Evolutionary conservation across 176 grass and related monocot genomes (phyloP).

Genomic region (Triticum dicoccoides): DNA sequence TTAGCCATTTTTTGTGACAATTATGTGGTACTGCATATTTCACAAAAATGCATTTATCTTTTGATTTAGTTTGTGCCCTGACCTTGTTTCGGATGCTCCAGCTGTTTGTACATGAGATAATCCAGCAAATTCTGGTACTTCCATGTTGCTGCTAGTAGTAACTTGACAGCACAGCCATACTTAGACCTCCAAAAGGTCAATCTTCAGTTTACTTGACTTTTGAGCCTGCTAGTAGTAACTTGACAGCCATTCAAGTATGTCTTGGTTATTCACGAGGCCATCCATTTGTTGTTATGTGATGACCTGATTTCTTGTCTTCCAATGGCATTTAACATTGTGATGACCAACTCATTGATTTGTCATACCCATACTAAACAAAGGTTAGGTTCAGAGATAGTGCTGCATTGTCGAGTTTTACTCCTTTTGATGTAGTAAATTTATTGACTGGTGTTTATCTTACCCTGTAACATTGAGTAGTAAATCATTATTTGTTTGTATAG

Average conservation of each 20-base stretch:
- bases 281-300: neutral
- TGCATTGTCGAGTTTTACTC: neutral
- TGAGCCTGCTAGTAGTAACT: neutral
- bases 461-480: neutral
- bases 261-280: neutral
- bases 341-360: neutral
- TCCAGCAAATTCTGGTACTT: neutral
- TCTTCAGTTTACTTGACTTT: constrained; percentile 7
- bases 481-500: neutral
- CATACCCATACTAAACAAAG: neutral
- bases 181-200: neutral
- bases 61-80: neutral
- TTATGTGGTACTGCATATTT: neutral
- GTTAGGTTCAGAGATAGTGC: neutral
- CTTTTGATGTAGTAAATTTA: neutral
- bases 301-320: neutral
- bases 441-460: neutral
- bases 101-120: neutral
- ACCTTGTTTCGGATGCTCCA: neutral
- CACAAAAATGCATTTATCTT: neutral
- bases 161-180: neutral
- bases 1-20: neutral
- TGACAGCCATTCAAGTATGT: neutral
- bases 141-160: neutral
- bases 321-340: neutral